Evolutionary conservation across 371 early-diverging fungal genomes (phyloP).

Genomic region (Vairimorpha ceranae): DNA sequence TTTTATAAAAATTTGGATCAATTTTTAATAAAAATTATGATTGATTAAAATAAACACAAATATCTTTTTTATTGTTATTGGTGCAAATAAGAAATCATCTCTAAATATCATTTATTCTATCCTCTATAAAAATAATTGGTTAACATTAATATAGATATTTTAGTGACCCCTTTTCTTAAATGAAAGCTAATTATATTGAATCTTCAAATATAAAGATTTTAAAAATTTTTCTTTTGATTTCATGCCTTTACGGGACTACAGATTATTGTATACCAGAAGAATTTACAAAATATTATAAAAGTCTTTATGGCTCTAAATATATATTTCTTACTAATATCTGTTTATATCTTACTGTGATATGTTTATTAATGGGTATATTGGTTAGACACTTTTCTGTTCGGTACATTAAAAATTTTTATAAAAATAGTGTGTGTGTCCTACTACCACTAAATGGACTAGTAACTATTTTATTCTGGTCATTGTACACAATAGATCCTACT

Average conservation of each 20-base stretch:
- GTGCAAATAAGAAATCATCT: too few species aligned
- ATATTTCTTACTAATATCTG: constrained; percentile 20
- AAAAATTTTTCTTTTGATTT: constrained; percentile 5
- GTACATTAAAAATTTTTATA: constrained; percentile 4
- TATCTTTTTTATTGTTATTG: too few species aligned
- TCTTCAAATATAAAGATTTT: neutral
- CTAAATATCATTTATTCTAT: too few species aligned
- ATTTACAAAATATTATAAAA: neutral
- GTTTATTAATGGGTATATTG: constrained; percentile 10
- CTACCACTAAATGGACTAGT: constrained; percentile 25
- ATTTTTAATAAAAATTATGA: too few species aligned
- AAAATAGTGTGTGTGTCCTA: neutral
- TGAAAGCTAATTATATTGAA: neutral
- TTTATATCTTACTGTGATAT: constrained; percentile 25
- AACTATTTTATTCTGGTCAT: constrained; percentile 28
- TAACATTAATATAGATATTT: too few species aligned
- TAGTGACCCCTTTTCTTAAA: neutral
- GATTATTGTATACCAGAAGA: constrained; percentile 27
- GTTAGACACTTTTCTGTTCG: neutral
- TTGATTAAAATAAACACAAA: too few species aligned
- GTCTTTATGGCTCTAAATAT: constrained; percentile 15
- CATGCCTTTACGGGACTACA: constrained; percentile 25
- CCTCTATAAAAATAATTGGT: too few species aligned
- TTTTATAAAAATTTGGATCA: too few species aligned
- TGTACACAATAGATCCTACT: constrained; percentile 20